These are phyloP conservation scores for Pseudopyricularia cyperi DNA, from an alignment of 2,329 filamentous ascomycete species.

Conservation along the genomic window DNA sequence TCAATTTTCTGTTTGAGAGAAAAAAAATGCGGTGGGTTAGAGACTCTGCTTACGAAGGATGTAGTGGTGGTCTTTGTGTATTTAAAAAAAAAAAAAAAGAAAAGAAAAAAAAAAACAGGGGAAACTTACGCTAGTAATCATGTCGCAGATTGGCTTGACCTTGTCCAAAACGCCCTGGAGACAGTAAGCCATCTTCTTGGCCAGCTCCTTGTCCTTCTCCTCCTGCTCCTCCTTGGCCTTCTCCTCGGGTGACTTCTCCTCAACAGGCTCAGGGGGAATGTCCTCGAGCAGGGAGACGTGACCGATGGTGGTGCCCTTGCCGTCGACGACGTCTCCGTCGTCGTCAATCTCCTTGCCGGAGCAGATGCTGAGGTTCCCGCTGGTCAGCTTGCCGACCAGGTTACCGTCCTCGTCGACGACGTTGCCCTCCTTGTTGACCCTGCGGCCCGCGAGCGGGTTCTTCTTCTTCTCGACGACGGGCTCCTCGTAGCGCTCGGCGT, in stretches of 20 bases:
- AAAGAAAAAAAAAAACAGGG: constrained; percentile 3
- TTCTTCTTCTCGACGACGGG: constrained; percentile 37
- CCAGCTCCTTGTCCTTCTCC: constrained; percentile 62
- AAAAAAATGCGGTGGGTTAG: too few relatives aligned
- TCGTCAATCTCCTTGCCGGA: constrained; percentile 58
- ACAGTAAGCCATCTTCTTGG: constrained; percentile 58
- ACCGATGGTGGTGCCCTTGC: constrained; percentile 52
- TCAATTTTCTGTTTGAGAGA: constrained; percentile 63
- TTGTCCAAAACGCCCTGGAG: constrained; percentile 72
- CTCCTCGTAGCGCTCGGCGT: constrained; percentile 48
- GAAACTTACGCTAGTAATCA: constrained; percentile 61
- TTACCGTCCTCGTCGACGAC: constrained; percentile 46
- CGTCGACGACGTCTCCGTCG: constrained; percentile 58
- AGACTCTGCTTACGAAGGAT: background rate
- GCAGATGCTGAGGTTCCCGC: constrained; percentile 51
- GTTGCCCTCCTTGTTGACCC: constrained; percentile 45
- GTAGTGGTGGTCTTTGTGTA: constrained; percentile 12
- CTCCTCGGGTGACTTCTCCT: constrained; percentile 43
- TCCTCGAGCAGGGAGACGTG: constrained; percentile 55
- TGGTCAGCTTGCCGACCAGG: constrained; percentile 52
- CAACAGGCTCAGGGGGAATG: constrained; percentile 29
- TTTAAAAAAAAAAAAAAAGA: background rate
- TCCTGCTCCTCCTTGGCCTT: constrained; percentile 41
- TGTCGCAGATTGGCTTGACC: constrained; percentile 72
- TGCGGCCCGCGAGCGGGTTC: constrained; percentile 37